Percentiles rank a stretch among this genome's conserved stretches.
Evolutionary conservation across 148 eudicot species (phyloP).

Genomic region (Camellia sinensis): DNA sequence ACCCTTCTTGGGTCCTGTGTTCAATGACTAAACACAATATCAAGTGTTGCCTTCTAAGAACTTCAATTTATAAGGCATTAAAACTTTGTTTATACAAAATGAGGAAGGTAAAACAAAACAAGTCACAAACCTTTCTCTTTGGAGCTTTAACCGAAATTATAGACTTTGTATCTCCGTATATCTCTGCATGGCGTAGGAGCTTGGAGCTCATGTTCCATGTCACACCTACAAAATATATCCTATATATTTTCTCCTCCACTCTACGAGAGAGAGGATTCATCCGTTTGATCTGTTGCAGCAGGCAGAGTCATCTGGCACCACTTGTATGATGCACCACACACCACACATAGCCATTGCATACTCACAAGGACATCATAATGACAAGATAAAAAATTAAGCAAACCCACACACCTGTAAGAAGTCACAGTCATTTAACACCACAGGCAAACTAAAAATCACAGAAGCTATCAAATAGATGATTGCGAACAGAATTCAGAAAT

Average conservation of each 20-base stretch:
- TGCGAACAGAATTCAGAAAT: neutral
- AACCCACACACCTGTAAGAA: neutral
- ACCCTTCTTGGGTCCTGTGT: too few relatives aligned
- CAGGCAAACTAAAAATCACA: neutral
- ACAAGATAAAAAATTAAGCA: neutral
- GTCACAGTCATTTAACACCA: neutral
- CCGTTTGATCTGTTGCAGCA: neutral
- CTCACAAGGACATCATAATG: neutral
- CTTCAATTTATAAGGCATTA: neutral
- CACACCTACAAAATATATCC: constrained; percentile 55
- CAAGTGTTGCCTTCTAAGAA: neutral
- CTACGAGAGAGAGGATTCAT: too few relatives aligned
- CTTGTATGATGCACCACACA: too few relatives aligned
- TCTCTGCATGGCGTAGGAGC: constrained; percentile 81
- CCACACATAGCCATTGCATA: too few relatives aligned
- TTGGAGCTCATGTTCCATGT: constrained; percentile 94
- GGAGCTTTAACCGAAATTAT: constrained; percentile 77
- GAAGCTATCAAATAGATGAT: neutral
- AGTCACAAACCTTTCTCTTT: constrained; percentile 70
- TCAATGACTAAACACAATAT: neutral
- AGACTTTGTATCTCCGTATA: constrained; percentile 79
- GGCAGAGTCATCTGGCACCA: too few relatives aligned
- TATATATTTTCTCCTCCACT: neutral
- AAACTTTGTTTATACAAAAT: neutral
- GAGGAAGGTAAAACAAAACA: neutral